Evolutionary conservation across 208 protist genomes (phyloP).

Genomic region (Leishmania aethiopica): DNA sequence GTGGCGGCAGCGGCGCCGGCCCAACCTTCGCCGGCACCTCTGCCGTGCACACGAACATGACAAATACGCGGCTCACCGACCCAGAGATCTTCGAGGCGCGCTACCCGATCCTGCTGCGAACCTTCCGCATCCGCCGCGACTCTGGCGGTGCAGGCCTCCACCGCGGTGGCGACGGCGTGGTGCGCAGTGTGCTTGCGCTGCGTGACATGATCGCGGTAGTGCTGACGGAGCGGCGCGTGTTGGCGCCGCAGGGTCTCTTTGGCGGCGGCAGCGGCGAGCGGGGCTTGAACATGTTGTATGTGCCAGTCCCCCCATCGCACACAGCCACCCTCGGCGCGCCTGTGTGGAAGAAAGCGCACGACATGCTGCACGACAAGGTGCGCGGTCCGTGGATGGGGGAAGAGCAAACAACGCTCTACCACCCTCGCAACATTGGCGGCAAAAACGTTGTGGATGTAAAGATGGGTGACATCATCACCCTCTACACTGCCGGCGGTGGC

Average conservation of each 20-base stretch:
- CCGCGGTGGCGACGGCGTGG: slow-evolving; percentile 92
- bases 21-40: slow-evolving; percentile 77
- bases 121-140: slow-evolving; percentile 79
- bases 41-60: slow-evolving; percentile 97
- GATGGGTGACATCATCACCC: slow-evolving; percentile 62
- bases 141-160: slow-evolving; percentile 86
- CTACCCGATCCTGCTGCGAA: slow-evolving; percentile 92
- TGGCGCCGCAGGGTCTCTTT: slow-evolving; percentile 82
- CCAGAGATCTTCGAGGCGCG: slow-evolving; percentile 92
- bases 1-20: slow-evolving; percentile 93
- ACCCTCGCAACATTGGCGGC: slow-evolving; percentile 61
- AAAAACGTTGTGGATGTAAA: slow-evolving; percentile 60
- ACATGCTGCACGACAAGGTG: slow-evolving; percentile 54
- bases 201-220: slow-evolving; percentile 78
- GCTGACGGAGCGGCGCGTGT: slow-evolving; percentile 91
- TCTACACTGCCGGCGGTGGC: slow-evolving; percentile 60
- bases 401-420: slow-evolving; percentile 38
- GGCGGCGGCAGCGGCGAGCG: slow-evolving; percentile 76
- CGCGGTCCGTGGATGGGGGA: slow-evolving; percentile 44
- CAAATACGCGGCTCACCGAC: slow-evolving; percentile 96
- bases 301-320: slow-evolving; percentile 16
- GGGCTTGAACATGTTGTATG: slow-evolving; percentile 72
- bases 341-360: slow-evolving; percentile 32
- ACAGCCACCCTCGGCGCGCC: not conserved
- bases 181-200: slow-evolving; percentile 91